Evolutionary conservation across 1,139 yeast genomes (phyloP).

Genomic region (Geotrichum europaeum): DNA sequence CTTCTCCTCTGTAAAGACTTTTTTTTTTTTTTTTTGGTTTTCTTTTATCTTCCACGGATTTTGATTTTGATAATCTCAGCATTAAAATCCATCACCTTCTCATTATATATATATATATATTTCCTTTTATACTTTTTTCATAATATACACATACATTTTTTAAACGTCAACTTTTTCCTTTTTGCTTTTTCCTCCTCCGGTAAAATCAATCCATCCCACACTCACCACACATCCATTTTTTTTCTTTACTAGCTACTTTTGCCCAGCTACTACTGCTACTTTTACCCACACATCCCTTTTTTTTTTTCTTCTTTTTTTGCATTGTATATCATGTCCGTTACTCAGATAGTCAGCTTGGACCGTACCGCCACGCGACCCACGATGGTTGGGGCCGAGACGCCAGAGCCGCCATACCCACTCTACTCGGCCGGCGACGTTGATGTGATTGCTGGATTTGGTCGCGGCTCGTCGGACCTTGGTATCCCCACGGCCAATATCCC

Average conservation of each 20-base stretch:
- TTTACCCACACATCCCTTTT: too few species aligned
- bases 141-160: too few species aligned
- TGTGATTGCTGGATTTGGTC: conserved; percentile 84
- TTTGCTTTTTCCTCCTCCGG: neutral
- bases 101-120: too few species aligned
- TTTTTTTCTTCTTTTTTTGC: neutral
- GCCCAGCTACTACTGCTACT: neutral
- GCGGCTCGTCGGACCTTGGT: conserved; percentile 91
- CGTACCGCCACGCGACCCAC: conserved; percentile 24
- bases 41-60: neutral
- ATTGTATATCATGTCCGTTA: neutral
- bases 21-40: neutral
- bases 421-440: conserved; percentile 39
- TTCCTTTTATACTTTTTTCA: neutral
- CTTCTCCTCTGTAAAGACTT: neutral
- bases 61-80: neutral
- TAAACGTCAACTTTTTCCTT: neutral
- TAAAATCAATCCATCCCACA: neutral
- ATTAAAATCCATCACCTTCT: neutral
- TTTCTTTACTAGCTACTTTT: neutral
- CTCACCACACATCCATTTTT: too few species aligned
- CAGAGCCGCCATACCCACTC: conserved; percentile 63
- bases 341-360: neutral
- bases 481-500: conserved; percentile 94
- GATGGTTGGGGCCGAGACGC: conserved; percentile 44